A percentile compares a stretch with the other conserved stretches of the same genome.
Evolutionary conservation across 2,329 filamentous ascomycete genomes (phyloP).

Genomic region (Neocucurbitaria cava): DNA sequence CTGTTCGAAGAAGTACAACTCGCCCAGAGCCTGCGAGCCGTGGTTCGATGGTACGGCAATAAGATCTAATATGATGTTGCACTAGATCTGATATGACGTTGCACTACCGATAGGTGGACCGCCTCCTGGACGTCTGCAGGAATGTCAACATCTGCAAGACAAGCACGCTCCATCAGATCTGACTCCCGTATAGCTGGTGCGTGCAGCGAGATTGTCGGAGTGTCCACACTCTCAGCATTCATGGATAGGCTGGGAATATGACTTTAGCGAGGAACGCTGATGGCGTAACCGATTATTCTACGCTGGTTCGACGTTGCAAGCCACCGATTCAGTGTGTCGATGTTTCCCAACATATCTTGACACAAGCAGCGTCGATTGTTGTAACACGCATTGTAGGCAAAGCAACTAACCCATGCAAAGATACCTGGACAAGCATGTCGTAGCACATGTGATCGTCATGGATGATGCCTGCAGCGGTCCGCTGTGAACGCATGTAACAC

Average conservation of each 20-base stretch:
- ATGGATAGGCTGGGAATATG: constrained; percentile 1
- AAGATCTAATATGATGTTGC: constrained; percentile 8
- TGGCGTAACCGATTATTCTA: constrained; percentile 17
- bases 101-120: constrained; percentile 6
- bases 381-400: constrained; percentile 10
- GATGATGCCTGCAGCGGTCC: constrained; percentile 27
- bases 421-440: constrained; percentile 7
- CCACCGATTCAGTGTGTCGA: constrained; percentile 26
- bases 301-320: constrained; percentile 39
- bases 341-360: constrained; percentile 5
- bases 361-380: constrained; percentile 10
- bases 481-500: constrained; percentile 18
- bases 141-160: constrained; percentile 4
- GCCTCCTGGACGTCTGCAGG: constrained; percentile 9
- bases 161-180: constrained; percentile 6
- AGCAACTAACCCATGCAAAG: constrained; percentile 20
- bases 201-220: constrained; percentile 7
- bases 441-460: constrained; percentile 13
- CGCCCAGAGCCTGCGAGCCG: not conserved
- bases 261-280: constrained; percentile 5
- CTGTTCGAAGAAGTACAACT: not conserved
- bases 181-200: constrained; percentile 8
- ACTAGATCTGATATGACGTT: too few relatives aligned
- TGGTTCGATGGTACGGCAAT: constrained; percentile 1
- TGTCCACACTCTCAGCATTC: constrained; percentile 2